Base-by-base conservation (phyloP, 2,329 filamentous ascomycete species). In the Penicillium vulpinum region DNA sequence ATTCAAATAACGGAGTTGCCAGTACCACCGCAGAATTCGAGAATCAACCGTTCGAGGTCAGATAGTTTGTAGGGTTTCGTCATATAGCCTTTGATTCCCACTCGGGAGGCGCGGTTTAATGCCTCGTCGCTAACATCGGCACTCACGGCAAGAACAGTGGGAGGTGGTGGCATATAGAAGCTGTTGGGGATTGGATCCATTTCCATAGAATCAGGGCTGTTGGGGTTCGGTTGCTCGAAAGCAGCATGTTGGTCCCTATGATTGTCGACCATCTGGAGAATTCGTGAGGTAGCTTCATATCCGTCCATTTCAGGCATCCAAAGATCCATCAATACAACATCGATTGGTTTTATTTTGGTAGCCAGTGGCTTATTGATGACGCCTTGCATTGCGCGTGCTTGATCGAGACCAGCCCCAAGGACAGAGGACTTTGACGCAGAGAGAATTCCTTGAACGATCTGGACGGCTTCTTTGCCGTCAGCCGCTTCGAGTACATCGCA, bases 221-320 rank as follows among this genome's bases (percentile, higher is more conserved):
- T 58, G 33, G 58, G 31, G 24, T 52, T 28, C 56, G 31, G 29
- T 55, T 48, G 48, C 16, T 51, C 44, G 38, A 55, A 62, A 51
- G 56, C 43, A 53, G 58, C 36, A 46, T 63, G 18, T 44, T 67
- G 65, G 28, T 65, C 57, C 21, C 67, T 67, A 38, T 75, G 67
- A 44, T 76, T 69, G 40, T 75, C 72, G n/a, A 77, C 69, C 76
- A 86, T 80, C 24, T 77, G 73, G 11, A 88, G 72, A 41, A 90
- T 90, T 45, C 79, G 76, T 64, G 83, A 80, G 0, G 87, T 84
- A 2, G 88, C 88, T 67, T 89, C 83, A 62, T 88, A 90, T 1
- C 88, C 88, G 66, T 90, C 87, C 79, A 90, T 86, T 61, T 85
- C 78, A 0, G 88, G 88, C 86, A 90, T 90, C 88, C 88, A 90